Evolutionary conservation across 2,329 filamentous ascomycete genomes (phyloP), one percentile per base, ranked within the genome.

Genomic region (Calonectria fujianensis): DNA sequence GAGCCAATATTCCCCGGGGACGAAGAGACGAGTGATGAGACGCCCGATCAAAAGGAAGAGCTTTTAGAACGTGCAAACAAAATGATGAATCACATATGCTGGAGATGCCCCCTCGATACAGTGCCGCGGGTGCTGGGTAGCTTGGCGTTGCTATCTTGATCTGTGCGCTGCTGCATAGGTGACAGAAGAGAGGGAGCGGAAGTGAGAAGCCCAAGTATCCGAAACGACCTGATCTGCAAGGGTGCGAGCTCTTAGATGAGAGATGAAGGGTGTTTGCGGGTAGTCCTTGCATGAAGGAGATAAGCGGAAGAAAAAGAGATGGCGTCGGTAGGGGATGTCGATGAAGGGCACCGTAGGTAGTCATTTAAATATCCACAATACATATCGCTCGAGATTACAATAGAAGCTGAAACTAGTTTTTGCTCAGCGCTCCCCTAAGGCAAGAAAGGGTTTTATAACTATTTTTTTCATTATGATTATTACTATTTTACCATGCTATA

Each of bases 11-110:
- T 81, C 78, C 79, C 79, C 79, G 74, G 79, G 78, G 77, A 79
- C 50, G 72, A 79, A 74, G 77, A 81, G 77, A 74, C 41, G 74
- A 76, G 76, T 76, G 78, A 79, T 75, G 76, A 75, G 79, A 69
- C 68, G 65, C 77, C 80, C 78, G 72, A 76, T 70, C 73, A 71
- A 80, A 80, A 81, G 78, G 81, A 81, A 81, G 78, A 81, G 73
- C 73, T 50, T 69, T 79, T 81, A 81, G 80, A 81, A 75, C 75
- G 76, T 81, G 80, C 80, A 81, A 80, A 79, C 79, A 80, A 81
- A 63, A 75, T 45, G 77, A 80, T 78, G 78, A 79, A 65, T 74
- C 75, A 78, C 75, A 75, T 71, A 41, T 77, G 72, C 74, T 75
- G 79, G 75, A 80, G 75, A 75, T 54, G 70, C 45, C 35, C 72